Evolutionary conservation across 306 rosid species (phyloP).

Genomic region (Glycine soja): DNA sequence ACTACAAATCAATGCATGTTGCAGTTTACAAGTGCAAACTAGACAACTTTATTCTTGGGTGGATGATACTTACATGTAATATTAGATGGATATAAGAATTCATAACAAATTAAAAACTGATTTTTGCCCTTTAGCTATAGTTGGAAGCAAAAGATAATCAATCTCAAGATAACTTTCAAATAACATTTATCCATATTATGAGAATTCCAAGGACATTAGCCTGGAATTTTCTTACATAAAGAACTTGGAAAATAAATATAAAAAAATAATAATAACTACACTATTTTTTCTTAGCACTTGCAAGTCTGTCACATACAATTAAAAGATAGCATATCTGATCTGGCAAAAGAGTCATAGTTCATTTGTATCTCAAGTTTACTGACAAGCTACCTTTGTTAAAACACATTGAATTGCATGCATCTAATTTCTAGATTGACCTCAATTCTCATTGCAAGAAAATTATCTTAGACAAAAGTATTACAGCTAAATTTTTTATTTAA

Average conservation of each 20-base stretch:
- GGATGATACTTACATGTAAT: not conserved
- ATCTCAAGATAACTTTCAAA: not conserved
- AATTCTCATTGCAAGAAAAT: not conserved
- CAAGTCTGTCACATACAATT: not conserved
- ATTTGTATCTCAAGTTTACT: not conserved
- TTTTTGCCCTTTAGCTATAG: not conserved
- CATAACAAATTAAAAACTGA: not conserved
- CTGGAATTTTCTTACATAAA: not conserved
- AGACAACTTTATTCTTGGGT: not conserved
- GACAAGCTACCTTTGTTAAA: not conserved
- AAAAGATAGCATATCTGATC: not conserved
- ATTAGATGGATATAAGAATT: not conserved
- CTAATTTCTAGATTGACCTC: not conserved
- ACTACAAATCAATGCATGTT: not conserved
- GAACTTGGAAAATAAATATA: not conserved
- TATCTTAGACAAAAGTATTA: not conserved
- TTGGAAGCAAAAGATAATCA: not conserved
- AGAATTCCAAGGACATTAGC: not conserved
- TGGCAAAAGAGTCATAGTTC: not conserved
- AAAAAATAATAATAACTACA: not conserved
- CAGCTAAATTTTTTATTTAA: not conserved
- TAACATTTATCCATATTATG: not conserved
- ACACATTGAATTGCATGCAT: not conserved
- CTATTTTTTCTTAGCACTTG: not conserved
- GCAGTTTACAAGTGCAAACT: not conserved